Percentiles rank a stretch among this genome's conserved stretches.
Evolutionary conservation across 2,329 filamentous ascomycete genomes (phyloP).

Genomic region (Colletotrichum truncatum): DNA sequence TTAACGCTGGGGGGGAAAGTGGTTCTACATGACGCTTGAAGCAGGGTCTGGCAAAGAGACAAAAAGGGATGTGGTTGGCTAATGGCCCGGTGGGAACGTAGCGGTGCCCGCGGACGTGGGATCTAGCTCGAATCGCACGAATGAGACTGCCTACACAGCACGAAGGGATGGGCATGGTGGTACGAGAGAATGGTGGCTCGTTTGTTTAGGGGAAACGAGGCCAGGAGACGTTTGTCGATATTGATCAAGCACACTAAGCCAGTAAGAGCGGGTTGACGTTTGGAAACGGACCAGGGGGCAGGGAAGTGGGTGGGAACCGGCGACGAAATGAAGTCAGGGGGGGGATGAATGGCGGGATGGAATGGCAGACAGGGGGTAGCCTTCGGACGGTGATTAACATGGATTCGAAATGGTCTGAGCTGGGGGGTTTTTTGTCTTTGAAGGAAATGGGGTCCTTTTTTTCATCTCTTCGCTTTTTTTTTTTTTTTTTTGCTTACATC

Average conservation of each 20-base stretch:
- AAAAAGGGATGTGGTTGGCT: background rate
- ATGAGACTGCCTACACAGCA: background rate
- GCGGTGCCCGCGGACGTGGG: background rate
- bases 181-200: constrained; percentile 5
- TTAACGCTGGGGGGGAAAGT: background rate
- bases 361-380: constrained; percentile 7
- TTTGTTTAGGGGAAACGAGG: constrained; percentile 23
- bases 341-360: constrained; percentile 6
- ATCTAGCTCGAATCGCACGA: constrained; percentile 13
- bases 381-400: background rate
- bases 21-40: background rate
- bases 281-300: constrained; percentile 6
- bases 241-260: background rate
- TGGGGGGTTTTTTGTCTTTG: background rate
- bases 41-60: background rate
- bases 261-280: constrained; percentile 17
- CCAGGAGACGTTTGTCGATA: constrained; percentile 11
- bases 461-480: too few species aligned
- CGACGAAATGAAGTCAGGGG: constrained; percentile 25
- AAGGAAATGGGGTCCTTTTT: background rate
- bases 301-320: background rate
- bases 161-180: background rate
- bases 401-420: background rate
- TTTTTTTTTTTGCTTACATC: background rate
- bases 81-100: background rate